phyloP scores from a whole-genome alignment of 768 basidiomycete genomes.

The Bullera alba region DNA sequence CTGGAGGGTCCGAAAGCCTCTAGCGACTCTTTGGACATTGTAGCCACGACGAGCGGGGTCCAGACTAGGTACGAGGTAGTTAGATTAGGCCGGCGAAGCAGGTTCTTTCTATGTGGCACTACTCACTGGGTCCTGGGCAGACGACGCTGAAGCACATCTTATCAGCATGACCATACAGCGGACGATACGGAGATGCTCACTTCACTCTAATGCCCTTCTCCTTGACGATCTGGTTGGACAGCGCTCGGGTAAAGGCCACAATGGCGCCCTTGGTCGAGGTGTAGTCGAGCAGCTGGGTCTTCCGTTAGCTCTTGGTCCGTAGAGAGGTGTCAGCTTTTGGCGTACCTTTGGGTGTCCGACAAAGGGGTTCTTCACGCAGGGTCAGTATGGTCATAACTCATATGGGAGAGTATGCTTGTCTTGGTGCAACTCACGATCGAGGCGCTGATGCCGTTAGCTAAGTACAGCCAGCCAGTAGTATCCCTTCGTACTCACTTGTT shows the following conservation, averaged over 20 bases:
- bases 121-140: slow-evolving; percentile 25
- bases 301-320: background rate
- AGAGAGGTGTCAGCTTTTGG: too few species aligned
- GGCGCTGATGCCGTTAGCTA: background rate
- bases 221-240: slow-evolving; percentile 54
- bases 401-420: background rate
- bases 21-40: slow-evolving; percentile 44
- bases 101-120: background rate
- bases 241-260: slow-evolving; percentile 50
- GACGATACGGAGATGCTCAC: slow-evolving; percentile 27
- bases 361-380: slow-evolving; percentile 43
- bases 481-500: slow-evolving; percentile 44
- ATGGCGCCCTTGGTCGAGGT: slow-evolving; percentile 56
- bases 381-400: background rate
- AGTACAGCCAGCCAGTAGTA: slow-evolving; percentile 9
- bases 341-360: slow-evolving; percentile 48
- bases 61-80: slow-evolving; percentile 47
- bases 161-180: background rate
- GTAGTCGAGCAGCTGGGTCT: slow-evolving; percentile 51
- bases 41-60: slow-evolving; percentile 51
- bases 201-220: slow-evolving; percentile 53
- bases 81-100: background rate
- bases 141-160: slow-evolving; percentile 8
- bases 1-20: slow-evolving; percentile 40
- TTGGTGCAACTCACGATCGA: slow-evolving; percentile 15